Conservation (phyloP, 805 yeast species). For the Metschnikowia gelsemii region DNA sequence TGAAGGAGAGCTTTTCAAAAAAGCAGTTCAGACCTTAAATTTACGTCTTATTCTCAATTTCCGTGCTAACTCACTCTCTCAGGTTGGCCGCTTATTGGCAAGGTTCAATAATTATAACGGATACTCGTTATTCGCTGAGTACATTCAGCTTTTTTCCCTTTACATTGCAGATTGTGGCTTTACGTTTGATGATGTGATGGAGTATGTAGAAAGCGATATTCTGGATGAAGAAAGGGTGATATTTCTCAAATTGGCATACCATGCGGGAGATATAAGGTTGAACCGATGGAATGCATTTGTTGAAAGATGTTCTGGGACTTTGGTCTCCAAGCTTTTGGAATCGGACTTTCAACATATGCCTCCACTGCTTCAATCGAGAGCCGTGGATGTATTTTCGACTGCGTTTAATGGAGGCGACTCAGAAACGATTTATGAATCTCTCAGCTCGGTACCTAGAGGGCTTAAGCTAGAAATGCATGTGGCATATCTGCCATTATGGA, state of each 20-base stretch:
- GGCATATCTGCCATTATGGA: constrained; percentile 3
- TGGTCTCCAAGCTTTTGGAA: constrained; percentile 17
- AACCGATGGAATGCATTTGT: constrained; percentile 7
- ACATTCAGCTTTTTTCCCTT: constrained; percentile 22
- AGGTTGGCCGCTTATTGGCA: constrained; percentile 30
- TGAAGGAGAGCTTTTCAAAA: constrained; percentile 56
- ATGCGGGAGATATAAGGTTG: not conserved
- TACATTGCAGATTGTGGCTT: constrained; percentile 14
- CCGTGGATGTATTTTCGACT: not conserved
- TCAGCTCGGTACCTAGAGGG: not conserved
- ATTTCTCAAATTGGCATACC: constrained; percentile 4
- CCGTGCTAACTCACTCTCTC: constrained; percentile 22
- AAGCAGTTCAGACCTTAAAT: constrained; percentile 50
- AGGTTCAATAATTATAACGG: constrained; percentile 44
- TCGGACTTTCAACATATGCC: constrained; percentile 10
- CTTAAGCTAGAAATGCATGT: not conserved
- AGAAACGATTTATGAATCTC: constrained; percentile 1
- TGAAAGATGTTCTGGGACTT: constrained; percentile 18
- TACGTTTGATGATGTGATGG: not conserved
- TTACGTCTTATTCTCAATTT: constrained; percentile 46
- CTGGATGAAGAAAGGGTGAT: constrained; percentile 10
- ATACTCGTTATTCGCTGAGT: constrained; percentile 19
- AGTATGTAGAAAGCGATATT: not conserved
- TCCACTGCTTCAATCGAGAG: not conserved
- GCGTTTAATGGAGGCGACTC: not conserved